These are phyloP conservation scores for Xylariaceae sp. DNA, from an alignment of 2,329 filamentous ascomycete species.

Conservation along the genomic window DNA sequence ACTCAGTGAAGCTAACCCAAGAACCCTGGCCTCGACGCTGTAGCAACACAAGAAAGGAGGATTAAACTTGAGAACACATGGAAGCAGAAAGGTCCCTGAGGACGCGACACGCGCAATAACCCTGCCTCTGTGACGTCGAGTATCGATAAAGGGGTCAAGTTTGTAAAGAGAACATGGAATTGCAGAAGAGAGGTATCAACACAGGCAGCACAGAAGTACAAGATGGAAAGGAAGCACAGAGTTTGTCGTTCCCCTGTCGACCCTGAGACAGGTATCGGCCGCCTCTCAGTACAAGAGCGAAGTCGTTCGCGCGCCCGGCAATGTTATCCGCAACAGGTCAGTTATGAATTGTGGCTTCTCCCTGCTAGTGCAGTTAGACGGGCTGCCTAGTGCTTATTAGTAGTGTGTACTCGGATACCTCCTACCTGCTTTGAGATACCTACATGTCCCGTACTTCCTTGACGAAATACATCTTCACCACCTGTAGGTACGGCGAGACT, in stretches of 20 bases:
- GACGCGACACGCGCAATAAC: neutral
- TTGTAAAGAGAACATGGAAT: neutral
- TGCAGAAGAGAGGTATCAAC: neutral
- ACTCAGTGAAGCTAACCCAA: neutral
- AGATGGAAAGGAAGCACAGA: neutral
- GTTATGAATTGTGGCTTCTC: neutral
- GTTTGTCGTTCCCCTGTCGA: neutral
- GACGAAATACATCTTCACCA: neutral
- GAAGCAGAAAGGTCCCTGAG: neutral
- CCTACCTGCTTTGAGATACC: too few relatives aligned
- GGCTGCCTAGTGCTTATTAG: neutral
- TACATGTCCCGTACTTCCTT: too few relatives aligned
- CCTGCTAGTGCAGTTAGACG: neutral
- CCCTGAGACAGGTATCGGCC: neutral
- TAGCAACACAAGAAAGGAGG: neutral
- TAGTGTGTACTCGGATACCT: neutral
- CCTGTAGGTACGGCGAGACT: too few relatives aligned
- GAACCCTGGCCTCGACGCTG: neutral
- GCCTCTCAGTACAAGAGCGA: neutral
- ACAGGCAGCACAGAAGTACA: neutral
- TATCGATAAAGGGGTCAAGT: conserved; percentile 10
- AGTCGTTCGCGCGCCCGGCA: neutral
- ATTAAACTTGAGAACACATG: neutral
- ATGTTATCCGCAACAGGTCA: neutral
- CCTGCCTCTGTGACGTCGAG: conserved; percentile 9